phyloP scores from a whole-genome alignment of 2,329 filamentous ascomycete species.

The Hypoxylon sp. region DNA sequence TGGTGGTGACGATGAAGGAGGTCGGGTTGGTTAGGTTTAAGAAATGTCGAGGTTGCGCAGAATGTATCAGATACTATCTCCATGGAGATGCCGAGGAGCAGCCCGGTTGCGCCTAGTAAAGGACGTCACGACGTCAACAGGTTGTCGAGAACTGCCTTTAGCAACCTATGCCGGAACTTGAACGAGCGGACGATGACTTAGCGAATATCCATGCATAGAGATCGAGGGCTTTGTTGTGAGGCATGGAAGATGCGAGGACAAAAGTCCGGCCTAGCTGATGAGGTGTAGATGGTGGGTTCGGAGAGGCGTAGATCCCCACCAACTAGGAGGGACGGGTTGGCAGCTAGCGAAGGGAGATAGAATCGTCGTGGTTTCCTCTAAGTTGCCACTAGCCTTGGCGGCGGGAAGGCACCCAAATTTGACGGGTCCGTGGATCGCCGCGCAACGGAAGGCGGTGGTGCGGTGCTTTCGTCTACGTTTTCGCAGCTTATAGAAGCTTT shows the following conservation, averaged over 20 bases:
- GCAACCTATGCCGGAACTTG: slow-evolving; percentile 51
- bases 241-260: slow-evolving; percentile 48
- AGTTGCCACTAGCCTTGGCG: neutral
- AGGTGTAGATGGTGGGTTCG: slow-evolving; percentile 19
- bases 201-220: slow-evolving; percentile 54
- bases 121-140: slow-evolving; percentile 31
- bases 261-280: slow-evolving; percentile 4
- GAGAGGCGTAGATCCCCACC: slow-evolving; percentile 9
- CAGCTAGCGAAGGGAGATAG: slow-evolving; percentile 2
- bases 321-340: neutral
- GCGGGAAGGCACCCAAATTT: slow-evolving; percentile 1
- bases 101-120: slow-evolving; percentile 33
- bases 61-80: slow-evolving; percentile 77
- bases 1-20: slow-evolving; percentile 57
- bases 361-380: slow-evolving; percentile 3
- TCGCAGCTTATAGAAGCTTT: neutral
- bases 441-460: neutral
- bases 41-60: slow-evolving; percentile 71
- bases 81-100: slow-evolving; percentile 67
- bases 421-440: neutral
- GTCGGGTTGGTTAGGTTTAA: slow-evolving; percentile 67
- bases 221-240: slow-evolving; percentile 42
- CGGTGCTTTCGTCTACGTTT: neutral
- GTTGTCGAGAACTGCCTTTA: slow-evolving; percentile 48
- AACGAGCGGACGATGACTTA: slow-evolving; percentile 43